phyloP scores from a whole-genome alignment of 768 basidiomycete species.

The Boletus barrowsii region DNA sequence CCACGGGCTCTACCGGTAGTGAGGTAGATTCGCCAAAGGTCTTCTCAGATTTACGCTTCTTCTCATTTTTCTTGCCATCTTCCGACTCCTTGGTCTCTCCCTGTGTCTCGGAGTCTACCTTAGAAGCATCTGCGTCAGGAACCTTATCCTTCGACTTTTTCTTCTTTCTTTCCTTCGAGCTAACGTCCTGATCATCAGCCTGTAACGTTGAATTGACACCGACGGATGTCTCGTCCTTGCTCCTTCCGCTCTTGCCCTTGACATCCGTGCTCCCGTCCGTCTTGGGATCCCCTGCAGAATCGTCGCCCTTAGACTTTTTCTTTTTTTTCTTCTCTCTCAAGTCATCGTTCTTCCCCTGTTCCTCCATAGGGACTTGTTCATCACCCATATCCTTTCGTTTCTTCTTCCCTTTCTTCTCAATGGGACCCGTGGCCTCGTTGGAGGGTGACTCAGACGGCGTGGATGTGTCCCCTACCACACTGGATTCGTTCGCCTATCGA shows the following conservation, averaged over 20 bases:
- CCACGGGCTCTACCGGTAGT: constrained; percentile 11
- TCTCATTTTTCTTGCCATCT: constrained; percentile 15
- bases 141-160: constrained; percentile 14
- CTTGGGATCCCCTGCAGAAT: not conserved
- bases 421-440: not conserved
- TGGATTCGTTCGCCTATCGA: constrained; percentile 3
- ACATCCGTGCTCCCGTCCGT: not conserved
- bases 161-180: constrained; percentile 11
- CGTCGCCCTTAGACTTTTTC: constrained; percentile 16
- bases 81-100: not conserved
- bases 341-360: constrained; percentile 1
- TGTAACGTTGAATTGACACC: not conserved
- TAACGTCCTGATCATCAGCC: not conserved
- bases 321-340: constrained; percentile 17
- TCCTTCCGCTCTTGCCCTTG: constrained; percentile 1
- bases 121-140: not conserved
- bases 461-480: not conserved
- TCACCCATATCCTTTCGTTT: constrained; percentile 5
- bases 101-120: not conserved
- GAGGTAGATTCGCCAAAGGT: constrained; percentile 17
- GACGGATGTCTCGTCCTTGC: not conserved
- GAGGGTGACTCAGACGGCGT: not conserved
- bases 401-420: constrained; percentile 19
- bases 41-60: constrained; percentile 16
- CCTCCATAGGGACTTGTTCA: not conserved